These are phyloP conservation scores for Exophiala mesophila DNA, from an alignment of 2,329 filamentous ascomycete genomes.

Conservation along the genomic window DNA sequence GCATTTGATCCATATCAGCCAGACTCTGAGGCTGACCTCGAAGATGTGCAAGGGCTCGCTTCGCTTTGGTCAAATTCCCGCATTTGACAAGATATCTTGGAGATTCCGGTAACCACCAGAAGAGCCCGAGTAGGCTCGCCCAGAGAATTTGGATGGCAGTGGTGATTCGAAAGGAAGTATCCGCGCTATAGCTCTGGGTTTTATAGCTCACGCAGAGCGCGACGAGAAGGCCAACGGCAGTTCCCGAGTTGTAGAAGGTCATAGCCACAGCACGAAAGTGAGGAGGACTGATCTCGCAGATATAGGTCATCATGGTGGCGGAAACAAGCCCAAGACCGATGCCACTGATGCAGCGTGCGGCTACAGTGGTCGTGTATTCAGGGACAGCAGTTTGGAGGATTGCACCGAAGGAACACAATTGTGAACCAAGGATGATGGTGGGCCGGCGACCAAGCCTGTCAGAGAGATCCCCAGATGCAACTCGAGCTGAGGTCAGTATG, in stretches of 20 bases:
- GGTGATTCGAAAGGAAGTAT: not conserved
- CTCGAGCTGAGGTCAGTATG: not conserved
- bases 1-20: constrained; percentile 60
- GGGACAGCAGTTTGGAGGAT: not conserved
- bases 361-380: not conserved
- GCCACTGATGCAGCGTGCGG: not conserved
- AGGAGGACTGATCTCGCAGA: not conserved
- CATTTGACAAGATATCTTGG: constrained; percentile 69
- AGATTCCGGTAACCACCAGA: constrained; percentile 57
- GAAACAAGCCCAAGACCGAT: not conserved
- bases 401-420: not conserved
- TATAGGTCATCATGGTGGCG: not conserved
- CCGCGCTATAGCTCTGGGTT: not conserved
- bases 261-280: not conserved
- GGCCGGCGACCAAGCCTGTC: not conserved
- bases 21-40: constrained; percentile 69
- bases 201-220: not conserved
- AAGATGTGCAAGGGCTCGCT: constrained; percentile 57
- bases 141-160: not conserved
- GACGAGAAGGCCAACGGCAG: not conserved
- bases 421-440: not conserved
- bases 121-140: constrained; percentile 39
- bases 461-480: not conserved
- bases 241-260: not conserved
- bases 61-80: constrained; percentile 63